phyloP scores from a whole-genome alignment of 495 filamentous ascomycete genomes.

The Parmelia sp. region DNA sequence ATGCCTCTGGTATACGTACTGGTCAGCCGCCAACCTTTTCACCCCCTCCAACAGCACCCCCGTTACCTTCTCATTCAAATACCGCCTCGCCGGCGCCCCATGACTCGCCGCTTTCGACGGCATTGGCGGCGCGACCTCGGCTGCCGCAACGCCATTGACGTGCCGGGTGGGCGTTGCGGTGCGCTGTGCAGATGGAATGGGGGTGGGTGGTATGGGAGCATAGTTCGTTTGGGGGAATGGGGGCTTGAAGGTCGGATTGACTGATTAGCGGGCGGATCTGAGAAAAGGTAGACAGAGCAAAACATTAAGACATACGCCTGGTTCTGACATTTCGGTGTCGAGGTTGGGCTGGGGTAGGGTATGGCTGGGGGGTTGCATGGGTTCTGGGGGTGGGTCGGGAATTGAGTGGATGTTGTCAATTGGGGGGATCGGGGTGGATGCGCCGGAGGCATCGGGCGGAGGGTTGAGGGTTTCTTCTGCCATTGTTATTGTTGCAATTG shows the following conservation, averaged over 20 bases:
- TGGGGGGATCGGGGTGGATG: slow-evolving; percentile 9
- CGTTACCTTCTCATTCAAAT: slow-evolving; percentile 85
- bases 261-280: background rate
- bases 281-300: no score
- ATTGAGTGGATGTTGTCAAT: slow-evolving; percentile 18
- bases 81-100: slow-evolving; percentile 79
- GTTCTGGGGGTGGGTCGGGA: background rate
- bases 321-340: slow-evolving; percentile 24
- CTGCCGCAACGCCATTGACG: slow-evolving; percentile 37
- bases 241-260: slow-evolving; percentile 20
- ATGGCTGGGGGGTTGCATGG: slow-evolving; percentile 11
- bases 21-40: slow-evolving; percentile 77
- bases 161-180: slow-evolving; percentile 45
- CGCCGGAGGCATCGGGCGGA: slow-evolving; percentile 1
- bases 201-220: slow-evolving; percentile 30
- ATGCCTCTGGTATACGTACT: no score
- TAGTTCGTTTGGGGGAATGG: slow-evolving; percentile 16
- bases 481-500: background rate
- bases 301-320: slow-evolving; percentile 4
- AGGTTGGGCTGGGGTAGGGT: slow-evolving; percentile 12
- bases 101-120: slow-evolving; percentile 46
- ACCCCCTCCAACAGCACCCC: slow-evolving; percentile 81
- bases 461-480: slow-evolving; percentile 9
- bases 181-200: slow-evolving; percentile 33
- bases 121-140: slow-evolving; percentile 26